Conservation (phyloP, 805 yeast species). For the Candida piceae region DNA sequence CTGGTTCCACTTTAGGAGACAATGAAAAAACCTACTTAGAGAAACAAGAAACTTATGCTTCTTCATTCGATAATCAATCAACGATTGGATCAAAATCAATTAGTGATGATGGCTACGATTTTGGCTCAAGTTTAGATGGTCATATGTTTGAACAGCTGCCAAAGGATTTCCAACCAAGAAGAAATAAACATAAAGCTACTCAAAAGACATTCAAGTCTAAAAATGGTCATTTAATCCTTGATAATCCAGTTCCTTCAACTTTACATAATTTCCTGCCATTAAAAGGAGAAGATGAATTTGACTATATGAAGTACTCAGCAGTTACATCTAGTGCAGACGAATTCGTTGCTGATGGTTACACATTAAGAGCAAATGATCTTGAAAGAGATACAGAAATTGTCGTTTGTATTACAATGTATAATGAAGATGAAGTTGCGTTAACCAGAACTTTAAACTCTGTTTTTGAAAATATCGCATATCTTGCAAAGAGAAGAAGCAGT, state of each 20-base stretch:
- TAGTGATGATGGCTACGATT: conserved; percentile 19
- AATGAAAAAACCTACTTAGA: conserved; percentile 3
- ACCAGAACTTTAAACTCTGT: conserved; percentile 94
- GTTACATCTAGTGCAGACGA: conserved; percentile 92
- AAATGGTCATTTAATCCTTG: conserved; percentile 79
- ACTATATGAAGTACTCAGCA: conserved; percentile 96
- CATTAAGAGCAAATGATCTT: conserved; percentile 77
- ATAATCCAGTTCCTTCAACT: conserved; percentile 92
- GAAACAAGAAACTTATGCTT: conserved; percentile 13
- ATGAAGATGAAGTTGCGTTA: conserved; percentile 85
- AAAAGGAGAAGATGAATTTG: conserved; percentile 86
- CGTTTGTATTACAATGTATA: conserved; percentile 94
- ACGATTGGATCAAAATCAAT: conserved; percentile 14
- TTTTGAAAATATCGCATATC: conserved; percentile 84
- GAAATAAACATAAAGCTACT: conserved; percentile 30
- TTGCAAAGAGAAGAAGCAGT: conserved; percentile 75
- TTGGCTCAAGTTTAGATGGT: conserved; percentile 26
- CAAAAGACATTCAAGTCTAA: conserved; percentile 69
- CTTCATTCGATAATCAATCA: conserved; percentile 14
- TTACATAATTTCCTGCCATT: conserved; percentile 78
- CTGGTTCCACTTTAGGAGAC: conserved; percentile 17
- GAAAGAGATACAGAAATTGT: conserved; percentile 90
- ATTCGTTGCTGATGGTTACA: conserved; percentile 74
- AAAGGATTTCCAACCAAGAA: conserved; percentile 32
- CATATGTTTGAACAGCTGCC: conserved; percentile 29